A percentile compares a stretch with the other conserved stretches of the same genome.
Conservation (phyloP, 208 protist species). For the Jaenimonas drosophilae region DNA sequence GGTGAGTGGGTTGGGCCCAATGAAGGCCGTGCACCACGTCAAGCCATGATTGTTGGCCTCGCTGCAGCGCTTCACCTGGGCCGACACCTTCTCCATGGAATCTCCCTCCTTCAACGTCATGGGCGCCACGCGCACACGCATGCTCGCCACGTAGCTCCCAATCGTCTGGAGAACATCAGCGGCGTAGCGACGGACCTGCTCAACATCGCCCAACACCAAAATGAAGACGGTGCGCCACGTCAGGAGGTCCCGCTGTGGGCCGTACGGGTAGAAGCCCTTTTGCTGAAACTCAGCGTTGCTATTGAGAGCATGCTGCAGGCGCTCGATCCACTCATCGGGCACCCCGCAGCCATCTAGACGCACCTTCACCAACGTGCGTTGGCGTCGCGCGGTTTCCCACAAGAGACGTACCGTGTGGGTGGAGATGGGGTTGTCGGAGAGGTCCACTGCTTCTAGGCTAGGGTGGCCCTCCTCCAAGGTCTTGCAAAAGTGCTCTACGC, state of each 20-base stretch:
- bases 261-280: constrained; percentile 29
- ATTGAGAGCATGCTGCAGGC: constrained; percentile 47
- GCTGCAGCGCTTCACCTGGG: constrained; percentile 51
- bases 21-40: constrained; percentile 58
- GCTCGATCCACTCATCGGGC: constrained; percentile 46
- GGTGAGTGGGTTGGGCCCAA: constrained; percentile 14
- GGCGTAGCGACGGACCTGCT: constrained; percentile 33
- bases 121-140: constrained; percentile 59
- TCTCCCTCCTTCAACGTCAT: constrained; percentile 38
- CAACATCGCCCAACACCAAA: constrained; percentile 30
- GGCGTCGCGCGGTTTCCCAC: constrained; percentile 39
- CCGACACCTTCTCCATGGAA: constrained; percentile 28
- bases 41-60: constrained; percentile 45
- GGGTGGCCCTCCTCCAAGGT: constrained; percentile 37
- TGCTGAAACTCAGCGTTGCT: constrained; percentile 33
- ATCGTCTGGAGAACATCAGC: constrained; percentile 42
- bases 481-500: constrained; percentile 50
- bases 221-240: constrained; percentile 66
- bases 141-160: constrained; percentile 35
- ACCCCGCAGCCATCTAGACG: constrained; percentile 40
- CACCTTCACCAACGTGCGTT: constrained; percentile 24
- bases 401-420: constrained; percentile 50
- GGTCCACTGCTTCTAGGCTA: constrained; percentile 35
- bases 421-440: constrained; percentile 57
- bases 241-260: constrained; percentile 15